Conservation (phyloP, 1,139 yeast genomes). For the Pichia inconspicua region DNA sequence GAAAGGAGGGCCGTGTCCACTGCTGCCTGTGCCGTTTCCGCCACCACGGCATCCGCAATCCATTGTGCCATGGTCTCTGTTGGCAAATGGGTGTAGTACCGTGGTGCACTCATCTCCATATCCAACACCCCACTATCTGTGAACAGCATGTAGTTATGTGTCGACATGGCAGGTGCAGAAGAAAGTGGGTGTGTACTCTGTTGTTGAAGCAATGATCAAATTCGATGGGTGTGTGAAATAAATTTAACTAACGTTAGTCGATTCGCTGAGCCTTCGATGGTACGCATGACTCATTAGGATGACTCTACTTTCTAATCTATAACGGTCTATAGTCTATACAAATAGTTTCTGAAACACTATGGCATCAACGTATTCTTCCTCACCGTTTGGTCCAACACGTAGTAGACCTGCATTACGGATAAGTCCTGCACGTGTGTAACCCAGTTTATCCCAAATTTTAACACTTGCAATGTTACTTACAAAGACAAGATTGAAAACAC, state of each 20-base stretch:
- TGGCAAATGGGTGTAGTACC: not conserved
- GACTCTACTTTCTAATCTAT: too few relatives aligned
- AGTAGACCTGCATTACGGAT: slow-evolving; percentile 60
- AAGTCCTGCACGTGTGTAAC: slow-evolving; percentile 65
- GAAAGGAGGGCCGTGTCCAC: not conserved
- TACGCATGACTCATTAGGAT: too few relatives aligned
- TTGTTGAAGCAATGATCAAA: too few relatives aligned
- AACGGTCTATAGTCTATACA: too few relatives aligned
- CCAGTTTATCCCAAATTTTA: slow-evolving; percentile 67
- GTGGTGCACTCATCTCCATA: not conserved
- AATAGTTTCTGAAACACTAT: not conserved
- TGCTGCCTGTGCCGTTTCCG: not conserved
- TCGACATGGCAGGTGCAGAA: too few relatives aligned
- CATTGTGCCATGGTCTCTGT: not conserved
- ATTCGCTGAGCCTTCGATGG: too few relatives aligned
- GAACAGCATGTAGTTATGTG: not conserved
- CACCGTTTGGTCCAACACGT: not conserved
- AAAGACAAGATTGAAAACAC: slow-evolving; percentile 78
- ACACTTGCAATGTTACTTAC: slow-evolving; percentile 62
- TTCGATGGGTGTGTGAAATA: too few relatives aligned
- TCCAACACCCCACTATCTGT: too few relatives aligned
- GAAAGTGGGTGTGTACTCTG: too few relatives aligned
- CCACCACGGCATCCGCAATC: not conserved
- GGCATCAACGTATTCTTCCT: not conserved
- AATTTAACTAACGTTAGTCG: too few relatives aligned